Percentiles rank a stretch among this genome's conserved stretches.
These are phyloP conservation scores for Fusarium temperatum DNA, from an alignment of 2,329 filamentous ascomycete genomes.

Conservation along the genomic window DNA sequence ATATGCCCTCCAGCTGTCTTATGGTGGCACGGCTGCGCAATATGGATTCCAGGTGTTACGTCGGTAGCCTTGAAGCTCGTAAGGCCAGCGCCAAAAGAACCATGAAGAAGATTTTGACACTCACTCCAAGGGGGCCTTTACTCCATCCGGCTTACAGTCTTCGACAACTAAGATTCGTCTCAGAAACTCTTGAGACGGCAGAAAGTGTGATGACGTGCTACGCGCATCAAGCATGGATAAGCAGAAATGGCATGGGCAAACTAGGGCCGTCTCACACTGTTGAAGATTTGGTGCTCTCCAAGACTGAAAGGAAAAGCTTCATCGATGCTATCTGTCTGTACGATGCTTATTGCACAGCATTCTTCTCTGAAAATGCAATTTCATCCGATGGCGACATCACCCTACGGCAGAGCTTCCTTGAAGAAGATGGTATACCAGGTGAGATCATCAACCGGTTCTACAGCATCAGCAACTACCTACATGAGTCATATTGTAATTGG, in stretches of 20 bases:
- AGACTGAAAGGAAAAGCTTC: too few species aligned
- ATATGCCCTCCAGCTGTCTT: background rate
- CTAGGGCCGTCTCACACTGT: too few species aligned
- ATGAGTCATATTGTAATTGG: background rate
- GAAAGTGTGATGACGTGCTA: background rate
- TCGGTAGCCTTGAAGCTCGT: accelerated
- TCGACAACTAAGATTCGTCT: background rate
- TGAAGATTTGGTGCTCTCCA: too few species aligned
- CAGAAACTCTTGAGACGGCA: background rate
- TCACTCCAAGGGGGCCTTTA: background rate
- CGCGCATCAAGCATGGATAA: background rate
- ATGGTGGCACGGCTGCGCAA: background rate
- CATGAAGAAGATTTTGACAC: accelerated
- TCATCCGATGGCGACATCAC: too few species aligned
- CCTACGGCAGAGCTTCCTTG: too few species aligned
- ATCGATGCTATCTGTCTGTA: too few species aligned
- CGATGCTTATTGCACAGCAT: too few species aligned
- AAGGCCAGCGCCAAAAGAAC: too few species aligned
- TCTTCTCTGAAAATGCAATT: too few species aligned
- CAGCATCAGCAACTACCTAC: background rate
- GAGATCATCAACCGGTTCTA: too few species aligned
- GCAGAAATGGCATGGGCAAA: too few species aligned
- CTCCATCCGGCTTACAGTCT: background rate
- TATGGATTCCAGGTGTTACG: background rate
- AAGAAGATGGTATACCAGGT: too few species aligned